Percentiles rank a stretch among this genome's conserved stretches.
Conservation (phyloP, 805 yeast genomes). For the Barnettozyma vustinii region DNA sequence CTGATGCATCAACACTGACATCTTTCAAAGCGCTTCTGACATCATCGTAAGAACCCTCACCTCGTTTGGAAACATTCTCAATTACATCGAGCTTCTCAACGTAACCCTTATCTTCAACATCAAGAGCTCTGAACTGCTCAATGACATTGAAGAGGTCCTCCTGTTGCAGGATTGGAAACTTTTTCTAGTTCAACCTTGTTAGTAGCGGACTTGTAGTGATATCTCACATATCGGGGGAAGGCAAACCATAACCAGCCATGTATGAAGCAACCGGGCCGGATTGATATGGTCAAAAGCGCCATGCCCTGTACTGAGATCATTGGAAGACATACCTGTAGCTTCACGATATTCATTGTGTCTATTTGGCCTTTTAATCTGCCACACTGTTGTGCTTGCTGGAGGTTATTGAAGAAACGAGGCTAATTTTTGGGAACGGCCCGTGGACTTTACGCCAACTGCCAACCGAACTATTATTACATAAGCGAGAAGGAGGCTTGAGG, state of each 20-base stretch:
- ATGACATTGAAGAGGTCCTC: constrained; percentile 80
- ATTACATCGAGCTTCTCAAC: constrained; percentile 88
- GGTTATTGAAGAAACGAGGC: background rate
- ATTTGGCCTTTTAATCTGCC: background rate
- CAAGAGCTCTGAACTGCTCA: constrained; percentile 83
- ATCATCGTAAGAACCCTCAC: constrained; percentile 81
- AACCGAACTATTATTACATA: background rate
- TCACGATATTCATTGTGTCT: constrained; percentile 52
- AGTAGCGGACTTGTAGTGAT: constrained; percentile 2
- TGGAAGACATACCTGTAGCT: constrained; percentile 45
- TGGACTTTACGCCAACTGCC: background rate
- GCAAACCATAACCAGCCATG: background rate
- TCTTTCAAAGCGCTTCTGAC: constrained; percentile 90
- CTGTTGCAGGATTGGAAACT: constrained; percentile 80
- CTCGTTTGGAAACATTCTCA: constrained; percentile 72
- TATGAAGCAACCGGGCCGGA: background rate
- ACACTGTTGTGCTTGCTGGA: background rate
- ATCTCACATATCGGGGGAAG: background rate
- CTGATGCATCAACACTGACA: constrained; percentile 93
- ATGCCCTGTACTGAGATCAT: background rate
- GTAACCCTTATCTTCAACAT: constrained; percentile 89
- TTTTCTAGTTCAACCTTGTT: constrained; percentile 43
- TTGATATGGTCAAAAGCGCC: background rate
- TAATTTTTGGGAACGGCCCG: background rate
- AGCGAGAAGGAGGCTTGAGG: background rate